Evolutionary conservation across 2,329 filamentous ascomycete genomes (phyloP).

Genomic region (Penicillium freii): DNA sequence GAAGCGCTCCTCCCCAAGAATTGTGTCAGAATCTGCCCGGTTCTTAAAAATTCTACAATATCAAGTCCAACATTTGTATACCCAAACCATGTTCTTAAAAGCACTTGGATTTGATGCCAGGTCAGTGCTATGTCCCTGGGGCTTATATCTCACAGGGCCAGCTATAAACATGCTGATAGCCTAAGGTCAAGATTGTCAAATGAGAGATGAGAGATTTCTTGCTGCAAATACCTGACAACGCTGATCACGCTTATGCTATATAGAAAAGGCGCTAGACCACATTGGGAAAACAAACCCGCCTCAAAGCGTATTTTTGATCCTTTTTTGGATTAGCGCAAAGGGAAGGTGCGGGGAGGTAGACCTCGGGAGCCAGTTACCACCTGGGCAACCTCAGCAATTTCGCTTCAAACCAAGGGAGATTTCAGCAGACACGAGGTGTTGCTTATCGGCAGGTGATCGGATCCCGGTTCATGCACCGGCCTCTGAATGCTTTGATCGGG

Average conservation of each 20-base stretch:
- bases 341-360: neutral
- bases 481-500: neutral
- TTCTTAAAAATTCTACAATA: too few relatives aligned
- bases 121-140: too few relatives aligned
- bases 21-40: neutral
- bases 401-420: neutral
- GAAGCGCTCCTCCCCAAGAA: neutral
- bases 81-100: neutral
- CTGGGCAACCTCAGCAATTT: neutral
- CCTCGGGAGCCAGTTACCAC: too few relatives aligned
- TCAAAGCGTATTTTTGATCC: neutral
- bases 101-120: neutral
- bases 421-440: neutral
- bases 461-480: conserved; percentile 1
- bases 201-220: neutral
- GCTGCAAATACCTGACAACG: neutral
- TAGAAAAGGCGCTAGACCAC: neutral
- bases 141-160: too few relatives aligned
- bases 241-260: neutral
- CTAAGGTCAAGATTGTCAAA: neutral
- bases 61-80: neutral
- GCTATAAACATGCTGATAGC: neutral
- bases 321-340: neutral
- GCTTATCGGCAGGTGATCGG: conserved; percentile 12
- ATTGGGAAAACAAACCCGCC: conserved; percentile 1